Conservation (phyloP, 768 basidiomycete genomes). For the Boletellus ananas region DNA sequence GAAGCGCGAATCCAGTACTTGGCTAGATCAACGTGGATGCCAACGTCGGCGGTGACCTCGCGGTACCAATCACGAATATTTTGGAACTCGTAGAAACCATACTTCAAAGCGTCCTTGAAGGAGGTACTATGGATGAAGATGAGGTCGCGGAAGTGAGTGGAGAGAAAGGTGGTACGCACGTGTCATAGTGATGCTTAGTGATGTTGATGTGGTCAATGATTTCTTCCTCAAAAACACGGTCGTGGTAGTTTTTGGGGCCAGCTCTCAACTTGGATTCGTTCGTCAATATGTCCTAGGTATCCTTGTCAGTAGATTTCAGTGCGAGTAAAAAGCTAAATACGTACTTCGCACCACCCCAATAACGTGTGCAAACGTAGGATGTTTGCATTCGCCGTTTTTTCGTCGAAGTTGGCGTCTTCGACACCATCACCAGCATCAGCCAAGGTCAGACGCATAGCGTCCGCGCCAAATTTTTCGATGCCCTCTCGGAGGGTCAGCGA, state of each 20-base stretch:
- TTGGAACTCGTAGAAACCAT: constrained; percentile 94
- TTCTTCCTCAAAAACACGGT: constrained; percentile 88
- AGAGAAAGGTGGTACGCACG: constrained; percentile 48
- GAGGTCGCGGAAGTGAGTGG: neutral
- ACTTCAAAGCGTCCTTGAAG: constrained; percentile 95
- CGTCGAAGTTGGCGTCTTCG: constrained; percentile 99
- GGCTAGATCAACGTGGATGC: constrained; percentile 90
- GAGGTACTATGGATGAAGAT: constrained; percentile 56
- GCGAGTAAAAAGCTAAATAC: constrained; percentile 14
- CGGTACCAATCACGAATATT: constrained; percentile 94
- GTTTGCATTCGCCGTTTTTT: constrained; percentile 95
- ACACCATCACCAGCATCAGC: constrained; percentile 97
- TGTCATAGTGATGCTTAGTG: constrained; percentile 76
- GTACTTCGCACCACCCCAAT: constrained; percentile 88
- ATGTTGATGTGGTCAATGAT: constrained; percentile 80
- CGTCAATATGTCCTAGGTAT: constrained; percentile 71
- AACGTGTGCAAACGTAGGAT: constrained; percentile 91
- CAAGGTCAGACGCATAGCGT: constrained; percentile 85
- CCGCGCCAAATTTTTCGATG: constrained; percentile 93
- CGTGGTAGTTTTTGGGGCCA: constrained; percentile 77
- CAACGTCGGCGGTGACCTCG: constrained; percentile 80
- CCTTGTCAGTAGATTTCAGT: neutral
- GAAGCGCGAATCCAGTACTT: constrained; percentile 79
- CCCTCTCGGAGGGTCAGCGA: constrained; percentile 86
- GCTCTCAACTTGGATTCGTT: constrained; percentile 67